Evolutionary conservation across 495 filamentous ascomycete genomes (phyloP).

Genomic region (Antarctomyces pellizariae): DNA sequence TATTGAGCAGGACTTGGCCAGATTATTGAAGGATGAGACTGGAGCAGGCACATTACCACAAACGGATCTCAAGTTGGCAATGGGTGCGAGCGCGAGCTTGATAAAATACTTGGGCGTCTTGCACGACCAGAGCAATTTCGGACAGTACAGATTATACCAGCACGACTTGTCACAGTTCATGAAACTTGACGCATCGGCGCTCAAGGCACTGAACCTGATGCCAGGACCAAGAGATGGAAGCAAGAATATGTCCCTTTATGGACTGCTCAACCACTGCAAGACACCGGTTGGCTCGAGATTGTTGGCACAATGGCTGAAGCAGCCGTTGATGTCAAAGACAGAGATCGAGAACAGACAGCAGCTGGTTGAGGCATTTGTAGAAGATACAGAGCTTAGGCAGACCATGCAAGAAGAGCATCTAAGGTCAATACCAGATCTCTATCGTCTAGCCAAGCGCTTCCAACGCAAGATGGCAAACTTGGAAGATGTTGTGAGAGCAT

Average conservation of each 20-base stretch:
- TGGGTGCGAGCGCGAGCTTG: slow-evolving; percentile 81
- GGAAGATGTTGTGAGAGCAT: slow-evolving; percentile 87
- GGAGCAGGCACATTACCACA: slow-evolving; percentile 58
- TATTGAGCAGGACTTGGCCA: slow-evolving; percentile 83
- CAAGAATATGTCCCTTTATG: slow-evolving; percentile 94
- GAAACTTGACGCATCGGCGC: slow-evolving; percentile 89
- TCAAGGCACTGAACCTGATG: slow-evolving; percentile 92
- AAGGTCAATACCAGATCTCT: slow-evolving; percentile 80
- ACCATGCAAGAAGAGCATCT: slow-evolving; percentile 97
- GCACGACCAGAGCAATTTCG: slow-evolving; percentile 81
- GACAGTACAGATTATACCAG: slow-evolving; percentile 90
- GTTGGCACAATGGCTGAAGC: slow-evolving; percentile 91
- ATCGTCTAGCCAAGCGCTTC: slow-evolving; percentile 82
- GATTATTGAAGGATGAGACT: slow-evolving; percentile 67
- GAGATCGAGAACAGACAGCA: slow-evolving; percentile 87
- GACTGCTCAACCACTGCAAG: slow-evolving; percentile 91
- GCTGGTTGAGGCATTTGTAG: slow-evolving; percentile 84
- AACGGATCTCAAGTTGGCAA: slow-evolving; percentile 86
- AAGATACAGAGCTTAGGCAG: slow-evolving; percentile 82
- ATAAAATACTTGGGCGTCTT: slow-evolving; percentile 91
- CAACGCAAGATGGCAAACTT: slow-evolving; percentile 75
- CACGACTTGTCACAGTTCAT: slow-evolving; percentile 95
- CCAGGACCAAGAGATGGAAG: slow-evolving; percentile 81
- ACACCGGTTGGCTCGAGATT: slow-evolving; percentile 80
- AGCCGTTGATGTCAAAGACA: slow-evolving; percentile 76